Conservation (phyloP, 2,329 filamentous ascomycete species). For the Paracoccidioides brasiliensis region DNA sequence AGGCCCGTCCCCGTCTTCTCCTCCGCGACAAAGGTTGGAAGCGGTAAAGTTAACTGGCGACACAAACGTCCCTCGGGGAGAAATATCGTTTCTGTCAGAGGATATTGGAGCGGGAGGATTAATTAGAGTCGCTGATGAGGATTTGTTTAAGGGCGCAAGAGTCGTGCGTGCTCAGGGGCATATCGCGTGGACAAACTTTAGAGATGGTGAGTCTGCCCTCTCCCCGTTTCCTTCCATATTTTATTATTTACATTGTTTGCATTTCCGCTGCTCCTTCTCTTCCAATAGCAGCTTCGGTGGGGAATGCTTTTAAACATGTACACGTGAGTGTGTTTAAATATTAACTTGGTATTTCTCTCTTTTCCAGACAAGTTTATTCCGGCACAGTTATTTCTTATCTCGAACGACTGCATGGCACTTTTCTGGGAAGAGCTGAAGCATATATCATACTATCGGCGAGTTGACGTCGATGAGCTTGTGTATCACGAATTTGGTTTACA, state of each 20-base stretch:
- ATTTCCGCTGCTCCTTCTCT: neutral
- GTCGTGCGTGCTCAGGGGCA: conserved; percentile 66
- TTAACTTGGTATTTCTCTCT: neutral
- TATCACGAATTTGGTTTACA: neutral
- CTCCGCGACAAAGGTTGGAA: conserved; percentile 48
- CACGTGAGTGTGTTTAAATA: neutral
- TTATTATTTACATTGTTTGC: neutral
- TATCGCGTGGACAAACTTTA: conserved; percentile 60
- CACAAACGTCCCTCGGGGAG: conserved; percentile 73
- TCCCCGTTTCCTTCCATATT: neutral
- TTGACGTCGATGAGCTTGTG: conserved; percentile 28
- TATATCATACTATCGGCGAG: conserved; percentile 32
- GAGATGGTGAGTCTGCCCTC: conserved; percentile 45
- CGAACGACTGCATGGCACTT: conserved; percentile 63
- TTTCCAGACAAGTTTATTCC: conserved; percentile 57
- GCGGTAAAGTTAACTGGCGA: conserved; percentile 90
- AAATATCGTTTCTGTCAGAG: conserved; percentile 66
- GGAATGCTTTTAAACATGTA: neutral
- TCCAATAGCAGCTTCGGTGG: neutral
- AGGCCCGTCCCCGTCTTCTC: neutral
- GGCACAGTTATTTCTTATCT: conserved; percentile 65
- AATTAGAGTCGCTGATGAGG: conserved; percentile 50
- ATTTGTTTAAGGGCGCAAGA: conserved; percentile 58
- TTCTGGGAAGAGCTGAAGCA: conserved; percentile 55
- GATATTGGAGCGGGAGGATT: conserved; percentile 59